Evolutionary conservation across 305 asterid species (phyloP), one percentile per base, ranked within the genome.

Genomic region (Salvia sclarea): DNA sequence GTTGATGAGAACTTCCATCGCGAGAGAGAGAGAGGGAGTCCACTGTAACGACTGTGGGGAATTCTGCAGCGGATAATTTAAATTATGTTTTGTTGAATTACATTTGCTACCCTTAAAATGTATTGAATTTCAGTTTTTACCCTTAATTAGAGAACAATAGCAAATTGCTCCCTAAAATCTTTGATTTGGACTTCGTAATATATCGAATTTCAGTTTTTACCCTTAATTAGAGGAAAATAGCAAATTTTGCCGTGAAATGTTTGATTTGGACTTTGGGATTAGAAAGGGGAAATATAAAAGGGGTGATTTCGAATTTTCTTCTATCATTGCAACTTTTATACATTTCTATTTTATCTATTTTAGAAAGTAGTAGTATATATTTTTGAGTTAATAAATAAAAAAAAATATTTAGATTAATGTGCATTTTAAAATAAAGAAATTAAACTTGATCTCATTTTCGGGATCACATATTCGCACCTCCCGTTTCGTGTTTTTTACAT

Each of bases 1-100:
- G 69, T 80, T 71, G 82, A 81, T 77, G 28, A 87, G 73, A 25
- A 81, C 87, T 70, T 86, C 97, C 97, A 91, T 91, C 77, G 48
- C 62, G 38, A 59, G 57, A 64, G 73, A 69, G 80, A 75, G 48
- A 58, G 38, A 59, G 57, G 60, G 73, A 69, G 80, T 74, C 72
- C 67, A 73, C 75, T 12, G 81, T 61, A 60, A 64, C 70, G 61
- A 77, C 66, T 50, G 78, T 71, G 73, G 48, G 55, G 53, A 58
- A 71, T 73, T 25, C 62, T 9, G 54, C 64, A 70, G 59, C 48
- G 16, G 71, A 69, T 78, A 59, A 66, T 37, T 14, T 43, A 20
- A 18, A 1, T 30, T 21, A 16, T 7, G 16, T 56, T 17, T 67
- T 0, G 10, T 22, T 25, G 6, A 14, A 37, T 61, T 71, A 8